Conservation (phyloP, 768 basidiomycete genomes). For the Trametes cubensis region DNA sequence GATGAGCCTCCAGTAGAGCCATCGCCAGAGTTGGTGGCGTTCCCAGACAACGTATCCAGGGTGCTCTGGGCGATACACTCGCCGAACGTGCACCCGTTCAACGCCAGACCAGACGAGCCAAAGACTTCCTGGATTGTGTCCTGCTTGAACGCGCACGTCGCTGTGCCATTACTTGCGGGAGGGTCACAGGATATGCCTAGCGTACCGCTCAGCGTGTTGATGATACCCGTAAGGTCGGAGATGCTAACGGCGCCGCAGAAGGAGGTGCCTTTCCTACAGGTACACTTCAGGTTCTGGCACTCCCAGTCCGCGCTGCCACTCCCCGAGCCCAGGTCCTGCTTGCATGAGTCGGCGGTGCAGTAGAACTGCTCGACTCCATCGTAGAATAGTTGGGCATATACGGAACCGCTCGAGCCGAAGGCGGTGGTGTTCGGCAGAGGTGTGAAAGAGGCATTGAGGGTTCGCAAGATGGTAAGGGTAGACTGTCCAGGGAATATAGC, state of each 20-base stretch:
- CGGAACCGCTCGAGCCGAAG: constrained; percentile 53
- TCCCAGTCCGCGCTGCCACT: constrained; percentile 58
- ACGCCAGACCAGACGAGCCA: constrained; percentile 68
- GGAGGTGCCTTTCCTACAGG: constrained; percentile 64
- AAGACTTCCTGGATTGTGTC: constrained; percentile 65
- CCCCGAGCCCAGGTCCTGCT: constrained; percentile 50
- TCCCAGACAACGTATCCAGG: constrained; percentile 57
- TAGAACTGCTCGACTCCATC: constrained; percentile 87
- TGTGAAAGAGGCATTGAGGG: constrained; percentile 66
- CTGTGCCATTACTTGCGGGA: constrained; percentile 46
- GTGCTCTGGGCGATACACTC: constrained; percentile 86
- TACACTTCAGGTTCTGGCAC: constrained; percentile 76
- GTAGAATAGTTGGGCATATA: constrained; percentile 77
- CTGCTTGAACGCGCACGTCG: constrained; percentile 81
- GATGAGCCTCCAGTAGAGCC: constrained; percentile 36
- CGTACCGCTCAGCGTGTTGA: constrained; percentile 66
- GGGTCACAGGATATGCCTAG: constrained; percentile 70
- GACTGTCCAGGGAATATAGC: constrained; percentile 70
- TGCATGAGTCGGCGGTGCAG: constrained; percentile 73
- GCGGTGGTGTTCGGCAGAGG: constrained; percentile 66
- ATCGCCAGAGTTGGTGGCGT: constrained; percentile 37
- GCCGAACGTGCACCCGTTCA: constrained; percentile 79
- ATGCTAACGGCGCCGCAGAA: constrained; percentile 68
- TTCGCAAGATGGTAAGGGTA: constrained; percentile 79
- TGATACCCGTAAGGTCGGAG: constrained; percentile 57